Percentiles rank a stretch among this genome's conserved stretches.
Evolutionary conservation across 129 eudicot genomes (phyloP).

Genomic region (Scalesia atractyloides): DNA sequence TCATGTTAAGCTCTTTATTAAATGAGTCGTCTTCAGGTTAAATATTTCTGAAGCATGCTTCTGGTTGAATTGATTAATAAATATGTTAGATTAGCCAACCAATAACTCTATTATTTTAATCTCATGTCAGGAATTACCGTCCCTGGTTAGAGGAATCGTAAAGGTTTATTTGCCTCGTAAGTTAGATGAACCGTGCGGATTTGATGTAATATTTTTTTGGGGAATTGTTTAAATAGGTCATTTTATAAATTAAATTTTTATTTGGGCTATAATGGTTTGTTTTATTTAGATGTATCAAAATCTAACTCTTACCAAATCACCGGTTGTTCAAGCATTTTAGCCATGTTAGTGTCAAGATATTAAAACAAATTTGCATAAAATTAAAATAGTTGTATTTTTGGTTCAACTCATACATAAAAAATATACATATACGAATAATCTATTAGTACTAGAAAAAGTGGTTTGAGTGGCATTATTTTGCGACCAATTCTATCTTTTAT

Average conservation of each 20-base stretch:
- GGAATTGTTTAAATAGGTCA: neutral
- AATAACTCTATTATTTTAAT: too few species aligned
- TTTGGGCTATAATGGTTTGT: neutral
- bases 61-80: too few species aligned
- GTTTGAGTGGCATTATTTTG: neutral
- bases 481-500: slow-evolving; percentile 6
- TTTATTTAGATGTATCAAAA: neutral
- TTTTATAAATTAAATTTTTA: neutral
- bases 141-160: too few species aligned
- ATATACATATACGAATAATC: neutral
- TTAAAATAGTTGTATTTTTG: neutral
- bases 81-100: too few species aligned
- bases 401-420: neutral
- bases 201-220: neutral
- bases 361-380: neutral
- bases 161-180: too few species aligned
- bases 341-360: neutral
- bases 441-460: neutral
- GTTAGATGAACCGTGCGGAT: too few species aligned
- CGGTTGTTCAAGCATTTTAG: neutral
- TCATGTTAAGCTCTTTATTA: too few species aligned
- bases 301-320: neutral
- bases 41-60: too few species aligned
- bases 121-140: too few species aligned
- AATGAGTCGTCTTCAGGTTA: too few species aligned